A percentile compares a stretch with the other conserved stretches of the same genome.
Evolutionary conservation across 371 early-diverging fungal species (phyloP).

Genomic region (Apophysomyces variabilis): DNA sequence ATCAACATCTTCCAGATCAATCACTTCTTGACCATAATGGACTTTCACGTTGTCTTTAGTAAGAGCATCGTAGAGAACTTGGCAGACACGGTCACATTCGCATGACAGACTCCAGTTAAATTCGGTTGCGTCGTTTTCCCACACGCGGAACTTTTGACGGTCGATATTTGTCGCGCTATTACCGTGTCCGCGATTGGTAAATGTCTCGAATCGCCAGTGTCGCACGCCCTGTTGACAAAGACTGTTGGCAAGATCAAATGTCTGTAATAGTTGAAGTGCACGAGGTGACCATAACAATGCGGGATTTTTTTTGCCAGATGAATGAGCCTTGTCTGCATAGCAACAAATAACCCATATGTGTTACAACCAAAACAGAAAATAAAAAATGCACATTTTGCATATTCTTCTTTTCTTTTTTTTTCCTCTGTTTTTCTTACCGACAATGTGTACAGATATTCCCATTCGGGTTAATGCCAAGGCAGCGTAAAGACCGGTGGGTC

Average conservation of each 20-base stretch:
- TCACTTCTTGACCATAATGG: conserved; percentile 34
- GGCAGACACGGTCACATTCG: conserved; percentile 21
- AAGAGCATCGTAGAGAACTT: conserved; percentile 22
- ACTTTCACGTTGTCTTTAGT: conserved; percentile 23
- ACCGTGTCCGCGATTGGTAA: conserved; percentile 24
- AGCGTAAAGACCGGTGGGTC: conserved; percentile 41
- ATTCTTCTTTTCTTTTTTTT: conserved; percentile 1
- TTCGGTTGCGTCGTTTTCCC: conserved; percentile 35
- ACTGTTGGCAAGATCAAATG: conserved; percentile 25
- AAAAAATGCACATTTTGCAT: neutral
- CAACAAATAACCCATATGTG: conserved; percentile 1
- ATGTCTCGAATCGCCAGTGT: conserved; percentile 38
- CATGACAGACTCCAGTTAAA: conserved; percentile 36
- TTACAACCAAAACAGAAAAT: neutral
- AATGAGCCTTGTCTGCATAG: conserved; percentile 17
- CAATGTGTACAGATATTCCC: conserved; percentile 40
- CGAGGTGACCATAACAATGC: conserved; percentile 43
- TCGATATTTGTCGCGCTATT: conserved; percentile 19
- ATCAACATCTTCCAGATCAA: conserved; percentile 33
- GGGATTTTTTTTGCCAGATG: conserved; percentile 19
- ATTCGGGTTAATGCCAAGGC: conserved; percentile 40
- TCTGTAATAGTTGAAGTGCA: conserved; percentile 36
- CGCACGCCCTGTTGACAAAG: conserved; percentile 30
- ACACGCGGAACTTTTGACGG: conserved; percentile 32
- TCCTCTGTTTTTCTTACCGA: conserved; percentile 27